Percentiles rank a stretch among this genome's conserved stretches.
Conservation (phyloP, 1,284 basidiomycete genomes). For the Trichosporon coremiiforme region DNA sequence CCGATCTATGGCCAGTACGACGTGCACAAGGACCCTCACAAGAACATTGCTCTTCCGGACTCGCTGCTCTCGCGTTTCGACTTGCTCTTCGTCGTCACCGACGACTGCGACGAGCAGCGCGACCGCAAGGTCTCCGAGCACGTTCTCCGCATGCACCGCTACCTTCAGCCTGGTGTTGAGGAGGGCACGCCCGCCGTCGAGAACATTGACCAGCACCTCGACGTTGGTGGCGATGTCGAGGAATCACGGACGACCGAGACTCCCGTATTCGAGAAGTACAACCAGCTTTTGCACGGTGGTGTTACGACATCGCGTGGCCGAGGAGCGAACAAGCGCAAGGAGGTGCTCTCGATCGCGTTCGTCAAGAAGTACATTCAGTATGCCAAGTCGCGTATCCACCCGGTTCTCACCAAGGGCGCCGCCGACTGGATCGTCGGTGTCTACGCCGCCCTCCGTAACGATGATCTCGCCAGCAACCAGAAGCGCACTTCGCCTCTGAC, state of each 20-base stretch:
- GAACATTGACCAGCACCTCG: slow-evolving; percentile 80
- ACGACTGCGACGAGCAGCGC: slow-evolving; percentile 93
- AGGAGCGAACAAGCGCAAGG: slow-evolving; percentile 65
- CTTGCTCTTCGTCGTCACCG: slow-evolving; percentile 95
- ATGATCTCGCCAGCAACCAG: slow-evolving; percentile 84
- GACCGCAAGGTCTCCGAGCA: slow-evolving; percentile 97
- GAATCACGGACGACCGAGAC: slow-evolving; percentile 65
- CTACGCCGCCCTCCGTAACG: slow-evolving; percentile 89
- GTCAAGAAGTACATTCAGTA: slow-evolving; percentile 99
- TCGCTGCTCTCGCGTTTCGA: slow-evolving; percentile 99
- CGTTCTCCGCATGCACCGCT: slow-evolving; percentile 95
- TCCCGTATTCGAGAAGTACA: slow-evolving; percentile 92
- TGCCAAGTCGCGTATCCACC: slow-evolving; percentile 83
- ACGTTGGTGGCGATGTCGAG: slow-evolving; percentile 69
- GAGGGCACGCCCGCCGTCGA: slow-evolving; percentile 82
- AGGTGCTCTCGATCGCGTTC: slow-evolving; percentile 90
- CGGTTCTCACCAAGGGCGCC: slow-evolving; percentile 85
- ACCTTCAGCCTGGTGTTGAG: slow-evolving; percentile 92
- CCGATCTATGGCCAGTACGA: slow-evolving; percentile 99
- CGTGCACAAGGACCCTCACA: slow-evolving; percentile 98
- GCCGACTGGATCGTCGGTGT: slow-evolving; percentile 93
- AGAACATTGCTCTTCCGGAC: slow-evolving; percentile 97
- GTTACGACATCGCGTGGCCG: slow-evolving; percentile 65
- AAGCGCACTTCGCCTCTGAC: slow-evolving; percentile 97
- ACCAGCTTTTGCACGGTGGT: slow-evolving; percentile 91